phyloP scores from a whole-genome alignment of 352 stramenopile genomes.

The Phytophthora kernoviae region DNA sequence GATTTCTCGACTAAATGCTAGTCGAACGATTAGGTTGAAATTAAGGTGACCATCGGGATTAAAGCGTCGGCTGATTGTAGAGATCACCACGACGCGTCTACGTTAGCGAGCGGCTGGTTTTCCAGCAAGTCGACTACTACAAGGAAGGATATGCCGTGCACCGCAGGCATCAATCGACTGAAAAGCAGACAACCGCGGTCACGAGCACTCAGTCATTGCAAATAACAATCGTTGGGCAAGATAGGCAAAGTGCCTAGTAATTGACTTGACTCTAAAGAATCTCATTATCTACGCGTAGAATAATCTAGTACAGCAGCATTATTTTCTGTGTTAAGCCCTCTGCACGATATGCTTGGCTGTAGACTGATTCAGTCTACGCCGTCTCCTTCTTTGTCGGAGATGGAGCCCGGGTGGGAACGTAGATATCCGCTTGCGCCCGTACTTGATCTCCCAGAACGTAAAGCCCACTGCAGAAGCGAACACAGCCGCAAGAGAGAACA shows the following conservation, averaged over 20 bases:
- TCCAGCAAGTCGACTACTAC: conserved; percentile 18
- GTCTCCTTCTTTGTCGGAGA: conserved; percentile 14
- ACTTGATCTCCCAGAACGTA: conserved; percentile 55
- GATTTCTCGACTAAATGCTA: too few relatives aligned
- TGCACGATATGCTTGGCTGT: too few relatives aligned
- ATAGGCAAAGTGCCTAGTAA: background rate
- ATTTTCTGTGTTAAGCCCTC: background rate
- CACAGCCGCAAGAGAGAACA: conserved; percentile 55
- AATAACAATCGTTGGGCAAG: background rate
- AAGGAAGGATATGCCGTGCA: conserved; percentile 25
- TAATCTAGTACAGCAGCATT: conserved; percentile 1
- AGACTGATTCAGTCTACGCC: background rate
- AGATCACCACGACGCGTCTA: conserved; percentile 20
- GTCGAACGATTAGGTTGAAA: conserved; percentile 21
- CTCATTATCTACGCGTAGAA: background rate
- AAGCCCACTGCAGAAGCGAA: conserved; percentile 52
- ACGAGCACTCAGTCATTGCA: too few relatives aligned
- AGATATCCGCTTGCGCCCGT: conserved; percentile 44
- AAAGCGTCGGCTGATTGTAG: background rate
- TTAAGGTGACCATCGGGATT: conserved; percentile 1
- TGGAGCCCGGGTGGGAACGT: conserved; percentile 18
- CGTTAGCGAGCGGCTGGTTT: conserved; percentile 6
- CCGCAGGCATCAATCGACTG: background rate
- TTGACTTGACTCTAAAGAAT: too few relatives aligned
- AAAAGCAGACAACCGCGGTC: too few relatives aligned